Evolutionary conservation across 176 grass and related monocot genomes (phyloP), one percentile per base, ranked within the genome.

Genomic region (Leersia perrieri): DNA sequence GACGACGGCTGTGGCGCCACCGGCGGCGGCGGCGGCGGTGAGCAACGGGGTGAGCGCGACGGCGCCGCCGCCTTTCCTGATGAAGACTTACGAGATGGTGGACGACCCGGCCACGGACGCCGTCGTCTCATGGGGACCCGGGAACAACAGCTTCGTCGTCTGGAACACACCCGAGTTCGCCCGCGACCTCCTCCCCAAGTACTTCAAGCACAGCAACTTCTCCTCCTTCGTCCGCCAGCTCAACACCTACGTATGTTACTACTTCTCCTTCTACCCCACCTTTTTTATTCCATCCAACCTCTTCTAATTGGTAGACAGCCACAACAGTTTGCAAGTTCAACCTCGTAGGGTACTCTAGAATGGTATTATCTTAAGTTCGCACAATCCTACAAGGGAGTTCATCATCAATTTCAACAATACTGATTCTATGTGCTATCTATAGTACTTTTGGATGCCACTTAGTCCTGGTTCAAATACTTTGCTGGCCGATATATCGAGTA

Each of bases 151-250:
- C 88, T 97, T 97, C 72, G 71, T 97, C 70, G 94, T 97, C 2
- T 97, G 94, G 94, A 93, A 93, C 31, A 90, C 94, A 36, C 94
- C 94, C 12, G 94, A 97, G 86, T 97, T 97, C 83, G 94, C 94
- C 1, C 77, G 91, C 25, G 94, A 97, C 87, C 94, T 97, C 66
- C 89, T 97, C 33, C 94, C 94, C 35, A 97, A 97, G 68, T 97
- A 93, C 84, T 97, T 97, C 83, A 97, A 97, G 86, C 94, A 97
- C 80, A 97, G 78, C 75, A 97, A 97, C 80, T 97, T 97, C 88
- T 97, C 94, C 1, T 92, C 89, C 68, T 97, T 97, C 83, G 94
- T 97, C 66, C 68, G 94, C 26, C 94, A 97, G 86, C 91, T 97
- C 80, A 97, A 97, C 85, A 97, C 94, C 20, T 97, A 97, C 65